Conservation (phyloP, 2,329 filamentous ascomycete species). For the Coniochaeta sp. region DNA sequence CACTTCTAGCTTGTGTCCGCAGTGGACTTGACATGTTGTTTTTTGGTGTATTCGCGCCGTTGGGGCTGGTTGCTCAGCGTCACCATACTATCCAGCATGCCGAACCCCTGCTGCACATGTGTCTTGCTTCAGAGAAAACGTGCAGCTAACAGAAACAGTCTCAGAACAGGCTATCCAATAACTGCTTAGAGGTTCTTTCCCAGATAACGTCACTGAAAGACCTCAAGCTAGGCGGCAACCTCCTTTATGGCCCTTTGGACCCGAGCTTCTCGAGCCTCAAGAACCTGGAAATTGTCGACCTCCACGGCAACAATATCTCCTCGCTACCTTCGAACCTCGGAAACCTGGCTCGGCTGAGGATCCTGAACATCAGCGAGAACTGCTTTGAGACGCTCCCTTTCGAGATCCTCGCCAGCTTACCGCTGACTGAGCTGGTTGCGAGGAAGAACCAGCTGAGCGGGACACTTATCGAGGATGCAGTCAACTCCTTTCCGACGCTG, state of each 20-base stretch:
- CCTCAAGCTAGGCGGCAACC: conserved; percentile 74
- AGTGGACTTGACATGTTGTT: too few relatives aligned
- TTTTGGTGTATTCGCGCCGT: too few relatives aligned
- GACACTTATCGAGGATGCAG: conserved; percentile 58
- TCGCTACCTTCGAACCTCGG: conserved; percentile 60
- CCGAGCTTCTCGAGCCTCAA: conserved; percentile 54
- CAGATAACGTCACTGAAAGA: conserved; percentile 70
- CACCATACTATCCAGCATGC: too few relatives aligned
- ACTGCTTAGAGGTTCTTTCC: conserved; percentile 63
- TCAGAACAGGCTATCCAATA: conserved; percentile 71
- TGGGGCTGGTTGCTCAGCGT: too few relatives aligned
- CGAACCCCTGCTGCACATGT: too few relatives aligned
- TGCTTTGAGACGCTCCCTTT: conserved; percentile 65
- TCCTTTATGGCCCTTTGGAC: conserved; percentile 61
- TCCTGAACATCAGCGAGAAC: conserved; percentile 77
- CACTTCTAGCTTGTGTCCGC: too few relatives aligned
- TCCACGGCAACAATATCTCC: conserved; percentile 74
- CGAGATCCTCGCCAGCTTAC: conserved; percentile 57
- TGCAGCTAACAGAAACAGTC: conserved; percentile 43
- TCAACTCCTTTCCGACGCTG: conserved; percentile 54
- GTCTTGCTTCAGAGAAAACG: neutral
- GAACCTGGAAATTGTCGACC: conserved; percentile 71
- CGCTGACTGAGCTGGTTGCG: conserved; percentile 65
- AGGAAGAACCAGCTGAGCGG: conserved; percentile 74
- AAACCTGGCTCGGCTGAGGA: conserved; percentile 62